These are phyloP conservation scores for Zygosaccharomyces bailii DNA, from an alignment of 805 yeast genomes.

Conservation along the genomic window DNA sequence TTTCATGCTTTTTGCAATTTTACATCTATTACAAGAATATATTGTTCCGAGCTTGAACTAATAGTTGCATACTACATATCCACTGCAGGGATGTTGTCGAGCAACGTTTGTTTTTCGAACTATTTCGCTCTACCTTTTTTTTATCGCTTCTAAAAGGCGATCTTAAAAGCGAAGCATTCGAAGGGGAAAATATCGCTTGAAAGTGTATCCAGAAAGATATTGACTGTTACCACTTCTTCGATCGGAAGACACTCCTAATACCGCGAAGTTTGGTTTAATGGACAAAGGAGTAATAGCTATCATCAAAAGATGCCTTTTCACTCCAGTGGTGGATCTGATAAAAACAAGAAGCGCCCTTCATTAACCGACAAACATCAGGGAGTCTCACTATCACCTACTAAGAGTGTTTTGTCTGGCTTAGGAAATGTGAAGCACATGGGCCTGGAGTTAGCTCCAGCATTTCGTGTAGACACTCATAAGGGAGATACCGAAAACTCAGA, in stretches of 20 bases:
- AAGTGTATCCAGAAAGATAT: neutral
- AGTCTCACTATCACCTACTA: neutral
- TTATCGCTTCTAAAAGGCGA: neutral
- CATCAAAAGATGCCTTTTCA: neutral
- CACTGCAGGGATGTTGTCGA: too few relatives aligned
- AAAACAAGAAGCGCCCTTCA: neutral
- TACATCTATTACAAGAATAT: too few relatives aligned
- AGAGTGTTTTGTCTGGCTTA: neutral
- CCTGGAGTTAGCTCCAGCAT: neutral
- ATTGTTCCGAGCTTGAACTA: too few relatives aligned
- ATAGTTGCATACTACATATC: too few relatives aligned
- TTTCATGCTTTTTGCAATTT: too few relatives aligned
- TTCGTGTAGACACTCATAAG: slow-evolving; percentile 7
- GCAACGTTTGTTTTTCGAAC: too few relatives aligned
- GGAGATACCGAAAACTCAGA: slow-evolving; percentile 20
- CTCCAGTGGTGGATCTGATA: neutral
- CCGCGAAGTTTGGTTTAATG: neutral
- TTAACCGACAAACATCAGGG: neutral
- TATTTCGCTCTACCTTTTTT: neutral
- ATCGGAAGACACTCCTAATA: neutral
- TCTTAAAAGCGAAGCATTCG: neutral
- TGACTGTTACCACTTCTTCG: neutral
- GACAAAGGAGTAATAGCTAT: neutral
- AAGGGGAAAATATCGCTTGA: neutral
- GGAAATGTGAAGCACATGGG: neutral